phyloP scores from a whole-genome alignment of 371 early-diverging fungal genomes.

The Mucor racemosus region DNA sequence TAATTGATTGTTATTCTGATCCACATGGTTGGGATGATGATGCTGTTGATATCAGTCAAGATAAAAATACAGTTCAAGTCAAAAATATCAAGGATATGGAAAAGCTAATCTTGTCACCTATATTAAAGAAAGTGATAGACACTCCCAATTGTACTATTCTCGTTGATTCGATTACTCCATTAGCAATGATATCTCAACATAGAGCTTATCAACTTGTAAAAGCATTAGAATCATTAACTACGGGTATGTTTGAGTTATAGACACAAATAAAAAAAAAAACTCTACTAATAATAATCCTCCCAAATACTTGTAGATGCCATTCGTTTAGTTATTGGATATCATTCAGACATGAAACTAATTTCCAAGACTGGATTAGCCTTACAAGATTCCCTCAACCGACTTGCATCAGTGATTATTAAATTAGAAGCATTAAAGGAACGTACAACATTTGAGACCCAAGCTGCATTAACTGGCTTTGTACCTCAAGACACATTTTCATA shows the following conservation, averaged over 20 bases:
- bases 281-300: too few species aligned
- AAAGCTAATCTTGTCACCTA: slow-evolving; percentile 24
- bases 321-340: slow-evolving; percentile 39
- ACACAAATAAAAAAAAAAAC: too few species aligned
- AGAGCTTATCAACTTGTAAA: slow-evolving; percentile 46
- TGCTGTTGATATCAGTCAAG: slow-evolving; percentile 8
- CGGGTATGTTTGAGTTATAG: slow-evolving; percentile 28
- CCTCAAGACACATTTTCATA: slow-evolving; percentile 49
- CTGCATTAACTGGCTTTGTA: slow-evolving; percentile 45
- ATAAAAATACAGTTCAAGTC: neutral
- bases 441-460: slow-evolving; percentile 38
- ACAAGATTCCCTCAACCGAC: slow-evolving; percentile 36
- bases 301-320: slow-evolving; percentile 37
- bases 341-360: slow-evolving; percentile 34
- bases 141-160: slow-evolving; percentile 28
- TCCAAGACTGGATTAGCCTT: slow-evolving; percentile 19
- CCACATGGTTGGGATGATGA: slow-evolving; percentile 42
- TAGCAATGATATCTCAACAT: slow-evolving; percentile 36
- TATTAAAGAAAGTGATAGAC: slow-evolving; percentile 24
- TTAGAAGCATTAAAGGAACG: slow-evolving; percentile 36
- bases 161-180: slow-evolving; percentile 42
- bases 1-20: slow-evolving; percentile 46
- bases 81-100: slow-evolving; percentile 29
- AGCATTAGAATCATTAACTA: slow-evolving; percentile 41
- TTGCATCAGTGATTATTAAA: slow-evolving; percentile 38